Conservation (phyloP, 495 filamentous ascomycete species). For the Lindgomyces ingoldianus region DNA sequence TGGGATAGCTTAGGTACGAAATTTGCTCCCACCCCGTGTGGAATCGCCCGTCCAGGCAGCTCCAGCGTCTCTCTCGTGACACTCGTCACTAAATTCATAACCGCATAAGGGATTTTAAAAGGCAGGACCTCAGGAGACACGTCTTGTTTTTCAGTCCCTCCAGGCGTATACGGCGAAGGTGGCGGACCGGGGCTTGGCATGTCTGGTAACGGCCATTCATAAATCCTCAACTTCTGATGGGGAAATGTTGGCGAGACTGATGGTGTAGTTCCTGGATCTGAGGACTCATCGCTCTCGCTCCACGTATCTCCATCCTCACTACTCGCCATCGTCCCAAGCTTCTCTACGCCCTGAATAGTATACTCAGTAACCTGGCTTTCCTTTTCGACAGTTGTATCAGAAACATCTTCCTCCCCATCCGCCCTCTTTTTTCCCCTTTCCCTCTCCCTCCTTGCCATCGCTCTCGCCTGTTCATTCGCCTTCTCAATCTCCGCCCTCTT, state of each 20-base stretch:
- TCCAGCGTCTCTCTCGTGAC: constrained; percentile 13
- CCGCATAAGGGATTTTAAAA: constrained; percentile 17
- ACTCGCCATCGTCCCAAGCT: neutral
- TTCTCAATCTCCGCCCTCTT: constrained; percentile 11
- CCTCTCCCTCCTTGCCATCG: constrained; percentile 6
- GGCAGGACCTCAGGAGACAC: constrained; percentile 3
- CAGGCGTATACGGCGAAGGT: neutral
- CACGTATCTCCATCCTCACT: neutral
- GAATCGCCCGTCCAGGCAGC: constrained; percentile 20
- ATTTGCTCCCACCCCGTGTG: constrained; percentile 2
- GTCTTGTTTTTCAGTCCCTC: neutral
- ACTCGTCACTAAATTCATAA: constrained; percentile 26
- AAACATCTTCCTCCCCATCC: constrained; percentile 7
- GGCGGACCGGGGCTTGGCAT: constrained; percentile 6
- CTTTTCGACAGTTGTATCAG: neutral
- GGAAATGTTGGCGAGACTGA: constrained; percentile 1
- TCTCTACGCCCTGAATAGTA: neutral
- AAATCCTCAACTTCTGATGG: constrained; percentile 16
- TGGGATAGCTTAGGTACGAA: constrained; percentile 16
- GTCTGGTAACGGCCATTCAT: constrained; percentile 15
- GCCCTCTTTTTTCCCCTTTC: neutral
- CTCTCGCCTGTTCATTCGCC: constrained; percentile 1
- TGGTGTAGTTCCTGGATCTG: neutral
- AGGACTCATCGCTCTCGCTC: neutral
- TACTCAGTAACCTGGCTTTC: neutral